A percentile compares a stretch with the other conserved stretches of the same genome.
Conservation (phyloP, 495 filamentous ascomycete species). For the Evansstolkia leycettana region DNA sequence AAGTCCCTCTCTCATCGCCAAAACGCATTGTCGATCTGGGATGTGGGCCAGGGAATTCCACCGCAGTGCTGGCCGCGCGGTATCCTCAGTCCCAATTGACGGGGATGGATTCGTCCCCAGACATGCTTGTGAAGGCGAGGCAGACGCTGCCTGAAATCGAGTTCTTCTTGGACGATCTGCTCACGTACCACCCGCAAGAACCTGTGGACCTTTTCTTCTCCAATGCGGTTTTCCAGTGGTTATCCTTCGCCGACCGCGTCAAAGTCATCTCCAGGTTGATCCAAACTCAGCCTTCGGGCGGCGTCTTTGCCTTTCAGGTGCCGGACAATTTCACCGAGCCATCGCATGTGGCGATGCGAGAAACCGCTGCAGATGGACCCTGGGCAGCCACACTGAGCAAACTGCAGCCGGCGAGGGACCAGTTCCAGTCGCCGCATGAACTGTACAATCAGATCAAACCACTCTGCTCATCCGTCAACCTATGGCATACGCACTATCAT, state of each 20-base stretch:
- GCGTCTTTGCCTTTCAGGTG: constrained; percentile 42
- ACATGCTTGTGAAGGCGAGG: constrained; percentile 39
- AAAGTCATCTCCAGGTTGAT: constrained; percentile 28
- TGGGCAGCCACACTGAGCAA: constrained; percentile 20
- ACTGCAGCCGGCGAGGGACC: constrained; percentile 27
- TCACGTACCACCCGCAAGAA: constrained; percentile 11
- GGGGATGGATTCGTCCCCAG: constrained; percentile 41
- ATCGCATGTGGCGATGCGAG: constrained; percentile 36
- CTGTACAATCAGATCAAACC: constrained; percentile 35
- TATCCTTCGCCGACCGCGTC: constrained; percentile 28
- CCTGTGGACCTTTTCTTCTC: constrained; percentile 36
- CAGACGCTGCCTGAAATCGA: constrained; percentile 15
- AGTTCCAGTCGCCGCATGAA: constrained; percentile 28
- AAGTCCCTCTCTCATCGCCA: constrained; percentile 20
- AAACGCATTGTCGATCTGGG: constrained; percentile 38
- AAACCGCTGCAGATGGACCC: constrained; percentile 23
- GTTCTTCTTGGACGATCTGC: constrained; percentile 28
- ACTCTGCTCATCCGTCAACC: constrained; percentile 23
- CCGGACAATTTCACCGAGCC: constrained; percentile 39
- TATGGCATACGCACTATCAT: constrained; percentile 42
- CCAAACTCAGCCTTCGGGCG: constrained; percentile 20
- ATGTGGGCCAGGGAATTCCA: constrained; percentile 45
- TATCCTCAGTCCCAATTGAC: constrained; percentile 32
- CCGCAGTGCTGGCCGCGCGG: constrained; percentile 24
- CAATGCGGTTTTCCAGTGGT: constrained; percentile 46